phyloP scores from a whole-genome alignment of 148 eudicot genomes.

The Rhododendron griersonianum region DNA sequence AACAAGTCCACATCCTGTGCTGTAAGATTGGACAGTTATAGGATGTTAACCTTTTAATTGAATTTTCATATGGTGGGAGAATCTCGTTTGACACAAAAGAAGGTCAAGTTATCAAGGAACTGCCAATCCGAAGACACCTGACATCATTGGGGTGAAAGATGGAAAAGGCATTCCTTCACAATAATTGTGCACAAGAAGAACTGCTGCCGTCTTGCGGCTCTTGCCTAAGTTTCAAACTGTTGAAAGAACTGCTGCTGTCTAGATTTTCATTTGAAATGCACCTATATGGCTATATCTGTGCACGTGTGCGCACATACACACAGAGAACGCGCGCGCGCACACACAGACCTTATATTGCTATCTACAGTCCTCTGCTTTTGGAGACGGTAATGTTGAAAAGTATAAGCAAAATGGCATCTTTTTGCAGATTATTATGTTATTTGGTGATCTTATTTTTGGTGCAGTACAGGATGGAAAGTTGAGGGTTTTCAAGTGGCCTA shows the following conservation, averaged over 20 bases:
- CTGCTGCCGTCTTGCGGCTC: not conserved
- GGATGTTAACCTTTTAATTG: not conserved
- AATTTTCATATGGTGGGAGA: not conserved
- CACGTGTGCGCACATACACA: too few species aligned
- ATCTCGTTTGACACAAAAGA: not conserved
- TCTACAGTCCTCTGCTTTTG: not conserved
- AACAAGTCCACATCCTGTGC: not conserved
- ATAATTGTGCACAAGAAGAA: not conserved
- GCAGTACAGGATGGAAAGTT: conserved; percentile 98
- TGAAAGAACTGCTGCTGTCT: not conserved
- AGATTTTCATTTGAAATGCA: not conserved
- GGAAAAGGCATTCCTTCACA: not conserved
- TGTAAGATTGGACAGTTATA: not conserved
- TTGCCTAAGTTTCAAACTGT: not conserved
- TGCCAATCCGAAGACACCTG: not conserved
- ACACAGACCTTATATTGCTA: not conserved
- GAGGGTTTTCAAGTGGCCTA: conserved; percentile 93
- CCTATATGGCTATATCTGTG: not conserved
- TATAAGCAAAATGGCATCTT: conserved; percentile 7
- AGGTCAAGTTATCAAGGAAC: not conserved
- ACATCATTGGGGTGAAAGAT: not conserved
- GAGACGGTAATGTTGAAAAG: not conserved
- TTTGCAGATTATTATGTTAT: conserved; percentile 12
- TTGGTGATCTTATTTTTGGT: conserved; percentile 31
- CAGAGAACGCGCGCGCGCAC: too few species aligned